Conservation (phyloP, 2,329 filamentous ascomycete species). For the Acrocalymma vagum region DNA sequence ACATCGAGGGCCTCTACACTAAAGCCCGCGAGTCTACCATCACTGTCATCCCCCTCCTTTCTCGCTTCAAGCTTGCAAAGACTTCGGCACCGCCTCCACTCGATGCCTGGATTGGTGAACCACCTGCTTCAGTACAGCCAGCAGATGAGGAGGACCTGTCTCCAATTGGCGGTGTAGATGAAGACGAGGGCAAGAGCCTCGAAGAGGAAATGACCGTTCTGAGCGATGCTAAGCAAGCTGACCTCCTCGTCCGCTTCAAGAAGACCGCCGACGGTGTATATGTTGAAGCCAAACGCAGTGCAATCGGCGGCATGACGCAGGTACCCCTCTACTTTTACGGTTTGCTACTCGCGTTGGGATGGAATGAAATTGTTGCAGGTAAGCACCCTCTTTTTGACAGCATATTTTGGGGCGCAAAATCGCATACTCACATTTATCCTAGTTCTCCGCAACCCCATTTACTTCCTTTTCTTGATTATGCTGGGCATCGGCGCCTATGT, state of each 20-base stretch:
- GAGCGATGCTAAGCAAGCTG: constrained; percentile 86
- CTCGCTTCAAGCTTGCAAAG: constrained; percentile 79
- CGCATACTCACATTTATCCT: constrained; percentile 22
- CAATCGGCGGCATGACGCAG: constrained; percentile 93
- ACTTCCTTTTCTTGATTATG: constrained; percentile 88
- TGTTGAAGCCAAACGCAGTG: constrained; percentile 95
- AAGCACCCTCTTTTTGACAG: constrained; percentile 52
- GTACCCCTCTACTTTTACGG: constrained; percentile 95
- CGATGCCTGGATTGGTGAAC: constrained; percentile 80
- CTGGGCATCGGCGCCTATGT: constrained; percentile 81
- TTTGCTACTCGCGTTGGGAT: constrained; percentile 87
- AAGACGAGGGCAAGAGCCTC: constrained; percentile 91
- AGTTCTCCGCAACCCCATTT: constrained; percentile 93
- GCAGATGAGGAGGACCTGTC: constrained; percentile 90
- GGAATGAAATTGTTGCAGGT: constrained; percentile 98
- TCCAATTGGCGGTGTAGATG: constrained; percentile 92
- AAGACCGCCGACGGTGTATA: constrained; percentile 98
- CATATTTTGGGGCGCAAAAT: not conserved
- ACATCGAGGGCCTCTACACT: constrained; percentile 96
- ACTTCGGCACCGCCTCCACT: constrained; percentile 84
- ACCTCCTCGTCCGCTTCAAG: constrained; percentile 94
- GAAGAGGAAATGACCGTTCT: constrained; percentile 98
- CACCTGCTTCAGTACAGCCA: constrained; percentile 76
- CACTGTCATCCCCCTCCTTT: constrained; percentile 86
- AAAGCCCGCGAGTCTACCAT: constrained; percentile 91